A percentile compares a stretch with the other conserved stretches of the same genome.
Conservation (phyloP, 257 asterid species). For the Solanum virginianum region DNA sequence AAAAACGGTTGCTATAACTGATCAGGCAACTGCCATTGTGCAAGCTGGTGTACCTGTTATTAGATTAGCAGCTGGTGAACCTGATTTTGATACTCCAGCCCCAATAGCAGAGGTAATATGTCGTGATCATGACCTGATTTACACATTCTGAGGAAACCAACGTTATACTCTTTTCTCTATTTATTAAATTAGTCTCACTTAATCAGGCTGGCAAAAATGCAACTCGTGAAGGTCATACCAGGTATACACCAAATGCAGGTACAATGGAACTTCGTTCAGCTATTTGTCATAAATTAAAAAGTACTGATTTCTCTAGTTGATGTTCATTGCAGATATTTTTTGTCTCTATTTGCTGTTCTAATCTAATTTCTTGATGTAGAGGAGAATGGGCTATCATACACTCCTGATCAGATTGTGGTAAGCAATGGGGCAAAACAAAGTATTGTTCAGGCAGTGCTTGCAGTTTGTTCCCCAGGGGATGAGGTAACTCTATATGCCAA, state of each 20-base stretch:
- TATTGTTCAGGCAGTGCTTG: conserved; percentile 80
- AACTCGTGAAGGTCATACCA: conserved; percentile 77
- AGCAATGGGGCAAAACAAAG: conserved; percentile 97
- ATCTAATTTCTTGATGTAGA: conserved; percentile 24
- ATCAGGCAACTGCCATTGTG: conserved; percentile 85
- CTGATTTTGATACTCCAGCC: conserved; percentile 93
- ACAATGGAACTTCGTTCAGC: conserved; percentile 77
- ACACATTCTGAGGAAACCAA: neutral
- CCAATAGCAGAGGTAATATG: conserved; percentile 65
- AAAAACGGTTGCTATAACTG: conserved; percentile 82
- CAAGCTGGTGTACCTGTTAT: conserved; percentile 96
- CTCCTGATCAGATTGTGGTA: conserved; percentile 85
- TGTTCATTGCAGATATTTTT: neutral
- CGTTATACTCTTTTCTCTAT: neutral
- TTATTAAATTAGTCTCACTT: neutral
- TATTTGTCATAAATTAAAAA: conserved; percentile 81
- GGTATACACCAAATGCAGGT: conserved; percentile 93
- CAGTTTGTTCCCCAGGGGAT: conserved; percentile 97
- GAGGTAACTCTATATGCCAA: conserved; percentile 37
- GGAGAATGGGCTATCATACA: conserved; percentile 79
- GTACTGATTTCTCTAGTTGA: conserved; percentile 15
- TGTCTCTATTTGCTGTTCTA: neutral
- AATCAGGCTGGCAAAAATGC: conserved; percentile 84
- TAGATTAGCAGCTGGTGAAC: conserved; percentile 92
- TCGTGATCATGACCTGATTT: neutral